These are phyloP conservation scores for Fusarium fujikuroi DNA, from an alignment of 2,329 filamentous ascomycete species.

Conservation along the genomic window DNA sequence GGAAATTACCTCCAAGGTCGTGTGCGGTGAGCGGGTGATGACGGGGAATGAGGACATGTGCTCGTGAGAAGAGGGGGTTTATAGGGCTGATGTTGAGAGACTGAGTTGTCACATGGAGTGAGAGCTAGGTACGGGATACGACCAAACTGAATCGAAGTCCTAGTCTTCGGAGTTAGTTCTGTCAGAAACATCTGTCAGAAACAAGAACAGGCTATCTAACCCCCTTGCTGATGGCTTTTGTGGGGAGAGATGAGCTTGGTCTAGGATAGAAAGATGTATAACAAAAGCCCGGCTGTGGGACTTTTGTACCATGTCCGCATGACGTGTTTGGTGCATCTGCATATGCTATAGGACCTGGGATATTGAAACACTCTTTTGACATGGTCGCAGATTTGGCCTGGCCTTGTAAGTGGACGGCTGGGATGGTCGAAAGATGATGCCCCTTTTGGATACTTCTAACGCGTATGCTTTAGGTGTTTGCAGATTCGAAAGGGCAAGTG, in stretches of 20 bases:
- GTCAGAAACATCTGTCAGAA: slow-evolving; percentile 16
- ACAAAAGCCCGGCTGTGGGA: background rate
- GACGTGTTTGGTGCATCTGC: slow-evolving; percentile 9
- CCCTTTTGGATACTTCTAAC: slow-evolving; percentile 14
- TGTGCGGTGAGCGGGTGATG: slow-evolving; percentile 33
- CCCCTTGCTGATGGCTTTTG: slow-evolving; percentile 1
- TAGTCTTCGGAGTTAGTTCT: background rate
- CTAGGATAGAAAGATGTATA: background rate
- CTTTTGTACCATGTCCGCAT: slow-evolving; percentile 23
- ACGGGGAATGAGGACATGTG: slow-evolving; percentile 11
- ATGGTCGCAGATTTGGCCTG: slow-evolving; percentile 3
- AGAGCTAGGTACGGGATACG: slow-evolving; percentile 5
- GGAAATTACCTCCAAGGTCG: slow-evolving; percentile 4
- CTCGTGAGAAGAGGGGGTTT: background rate
- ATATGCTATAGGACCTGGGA: background rate
- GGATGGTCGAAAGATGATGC: slow-evolving; percentile 17
- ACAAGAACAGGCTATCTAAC: background rate
- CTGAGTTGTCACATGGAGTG: slow-evolving; percentile 4
- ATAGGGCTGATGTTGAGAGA: slow-evolving; percentile 30
- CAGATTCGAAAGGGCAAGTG: background rate
- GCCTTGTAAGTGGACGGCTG: background rate
- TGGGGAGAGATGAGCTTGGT: background rate
- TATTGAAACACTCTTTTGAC: background rate
- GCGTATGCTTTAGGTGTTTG: background rate
- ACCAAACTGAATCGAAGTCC: background rate